Evolutionary conservation across 345 rosid species (phyloP).

Genomic region (Pseudoturritis turrita): DNA sequence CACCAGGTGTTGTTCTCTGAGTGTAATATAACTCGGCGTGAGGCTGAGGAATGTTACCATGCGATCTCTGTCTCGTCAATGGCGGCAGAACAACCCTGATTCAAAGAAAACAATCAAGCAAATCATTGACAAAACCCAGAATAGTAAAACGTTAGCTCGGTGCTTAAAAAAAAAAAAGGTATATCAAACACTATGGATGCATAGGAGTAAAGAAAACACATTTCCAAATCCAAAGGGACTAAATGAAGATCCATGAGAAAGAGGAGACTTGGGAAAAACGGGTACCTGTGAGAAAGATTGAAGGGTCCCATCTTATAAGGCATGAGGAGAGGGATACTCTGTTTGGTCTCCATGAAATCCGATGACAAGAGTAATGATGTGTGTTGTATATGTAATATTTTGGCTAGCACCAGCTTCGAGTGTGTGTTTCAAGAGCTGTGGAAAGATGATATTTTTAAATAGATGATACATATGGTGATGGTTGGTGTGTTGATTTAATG

Average conservation of each 20-base stretch:
- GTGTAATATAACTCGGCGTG: conserved; percentile 63
- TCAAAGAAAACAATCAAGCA: neutral
- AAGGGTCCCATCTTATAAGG: conserved; percentile 21
- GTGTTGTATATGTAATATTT: neutral
- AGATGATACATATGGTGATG: neutral
- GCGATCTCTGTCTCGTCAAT: conserved; percentile 49
- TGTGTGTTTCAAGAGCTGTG: neutral
- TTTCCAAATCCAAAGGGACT: neutral
- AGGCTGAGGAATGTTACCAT: conserved; percentile 49
- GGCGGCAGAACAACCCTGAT: conserved; percentile 55
- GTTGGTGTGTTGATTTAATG: neutral
- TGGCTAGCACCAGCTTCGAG: neutral
- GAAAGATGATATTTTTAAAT: neutral
- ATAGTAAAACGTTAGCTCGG: no score
- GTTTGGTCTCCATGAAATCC: conserved; percentile 3
- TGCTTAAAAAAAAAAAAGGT: neutral
- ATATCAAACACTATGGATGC: neutral
- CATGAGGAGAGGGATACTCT: conserved; percentile 13
- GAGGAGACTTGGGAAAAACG: neutral
- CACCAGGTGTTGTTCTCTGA: conserved; percentile 59
- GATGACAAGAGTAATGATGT: neutral
- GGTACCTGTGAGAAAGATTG: conserved; percentile 21
- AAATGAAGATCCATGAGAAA: neutral
- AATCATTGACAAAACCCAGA: neutral
- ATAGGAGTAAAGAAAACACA: neutral